Evolutionary conservation across 1,139 yeast genomes (phyloP).

Genomic region (Scheffersomyces segobiensis): DNA sequence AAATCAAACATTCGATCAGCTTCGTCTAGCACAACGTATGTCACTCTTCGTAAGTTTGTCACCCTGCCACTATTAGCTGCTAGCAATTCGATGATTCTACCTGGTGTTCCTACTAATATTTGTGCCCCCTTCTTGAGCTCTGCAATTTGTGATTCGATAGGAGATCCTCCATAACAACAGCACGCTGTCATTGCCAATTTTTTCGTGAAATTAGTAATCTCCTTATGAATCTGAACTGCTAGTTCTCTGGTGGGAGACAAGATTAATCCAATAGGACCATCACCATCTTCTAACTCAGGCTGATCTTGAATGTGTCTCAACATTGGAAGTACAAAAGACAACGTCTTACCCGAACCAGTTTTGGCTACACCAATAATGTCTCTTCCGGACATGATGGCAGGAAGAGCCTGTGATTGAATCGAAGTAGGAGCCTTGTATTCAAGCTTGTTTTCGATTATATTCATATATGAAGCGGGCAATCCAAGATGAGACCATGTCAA

Average conservation of each 20-base stretch:
- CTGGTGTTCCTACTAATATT: conserved; percentile 92
- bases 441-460: conserved; percentile 50
- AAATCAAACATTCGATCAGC: conserved; percentile 97
- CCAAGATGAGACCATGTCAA: conserved; percentile 82
- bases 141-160: conserved; percentile 79
- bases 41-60: conserved; percentile 64
- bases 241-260: conserved; percentile 93
- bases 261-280: conserved; percentile 80
- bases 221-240: conserved; percentile 79
- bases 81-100: conserved; percentile 85
- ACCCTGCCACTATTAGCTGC: conserved; percentile 84
- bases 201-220: conserved; percentile 59
- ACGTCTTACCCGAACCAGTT: conserved; percentile 95
- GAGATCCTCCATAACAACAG: conserved; percentile 95
- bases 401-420: conserved; percentile 89
- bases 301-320: conserved; percentile 81
- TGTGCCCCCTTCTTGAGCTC: conserved; percentile 79
- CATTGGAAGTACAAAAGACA: conserved; percentile 83
- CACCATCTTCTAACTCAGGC: conserved; percentile 46
- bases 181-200: conserved; percentile 50
- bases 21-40: conserved; percentile 88
- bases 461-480: conserved; percentile 58
- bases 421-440: conserved; percentile 72
- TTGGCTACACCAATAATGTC: conserved; percentile 94
- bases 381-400: conserved; percentile 85